phyloP scores from a whole-genome alignment of 495 filamentous ascomycete genomes.

The Xylaria curta region DNA sequence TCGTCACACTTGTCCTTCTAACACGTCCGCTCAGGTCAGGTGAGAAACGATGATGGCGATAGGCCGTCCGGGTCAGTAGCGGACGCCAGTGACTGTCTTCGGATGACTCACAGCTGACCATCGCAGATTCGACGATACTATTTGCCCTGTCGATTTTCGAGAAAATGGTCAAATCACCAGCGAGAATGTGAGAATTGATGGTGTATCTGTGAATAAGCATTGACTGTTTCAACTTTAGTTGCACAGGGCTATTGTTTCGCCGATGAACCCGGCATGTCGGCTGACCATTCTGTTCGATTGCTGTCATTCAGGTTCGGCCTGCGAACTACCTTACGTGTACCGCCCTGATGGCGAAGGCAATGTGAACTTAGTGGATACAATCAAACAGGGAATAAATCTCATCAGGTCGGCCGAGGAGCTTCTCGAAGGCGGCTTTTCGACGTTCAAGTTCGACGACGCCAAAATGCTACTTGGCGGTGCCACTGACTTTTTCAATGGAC shows the following conservation, averaged over 20 bases:
- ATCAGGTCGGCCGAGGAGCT: constrained; percentile 45
- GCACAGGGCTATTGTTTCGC: constrained; percentile 52
- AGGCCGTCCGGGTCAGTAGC: not conserved
- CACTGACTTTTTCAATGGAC: constrained; percentile 58
- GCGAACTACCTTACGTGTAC: constrained; percentile 66
- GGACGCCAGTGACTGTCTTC: not conserved
- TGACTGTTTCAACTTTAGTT: constrained; percentile 38
- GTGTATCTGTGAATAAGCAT: not conserved
- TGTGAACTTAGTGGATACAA: constrained; percentile 60
- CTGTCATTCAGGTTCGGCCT: constrained; percentile 66
- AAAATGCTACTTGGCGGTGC: constrained; percentile 60
- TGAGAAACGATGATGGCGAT: not conserved
- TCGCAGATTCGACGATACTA: constrained; percentile 59
- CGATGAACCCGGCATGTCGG: constrained; percentile 50
- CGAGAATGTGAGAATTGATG: constrained; percentile 42
- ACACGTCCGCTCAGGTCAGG: not conserved
- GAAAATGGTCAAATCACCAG: constrained; percentile 58
- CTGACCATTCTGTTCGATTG: constrained; percentile 67
- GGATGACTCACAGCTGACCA: constrained; percentile 27
- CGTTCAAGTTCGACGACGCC: constrained; percentile 56
- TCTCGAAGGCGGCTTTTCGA: not conserved
- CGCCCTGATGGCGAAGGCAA: constrained; percentile 61
- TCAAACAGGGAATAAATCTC: constrained; percentile 58
- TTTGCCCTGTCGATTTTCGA: constrained; percentile 63
- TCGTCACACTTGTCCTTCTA: not conserved